These are phyloP conservation scores for Oemleria cerasiformis DNA, from an alignment of 306 rosid genomes.

Conservation along the genomic window DNA sequence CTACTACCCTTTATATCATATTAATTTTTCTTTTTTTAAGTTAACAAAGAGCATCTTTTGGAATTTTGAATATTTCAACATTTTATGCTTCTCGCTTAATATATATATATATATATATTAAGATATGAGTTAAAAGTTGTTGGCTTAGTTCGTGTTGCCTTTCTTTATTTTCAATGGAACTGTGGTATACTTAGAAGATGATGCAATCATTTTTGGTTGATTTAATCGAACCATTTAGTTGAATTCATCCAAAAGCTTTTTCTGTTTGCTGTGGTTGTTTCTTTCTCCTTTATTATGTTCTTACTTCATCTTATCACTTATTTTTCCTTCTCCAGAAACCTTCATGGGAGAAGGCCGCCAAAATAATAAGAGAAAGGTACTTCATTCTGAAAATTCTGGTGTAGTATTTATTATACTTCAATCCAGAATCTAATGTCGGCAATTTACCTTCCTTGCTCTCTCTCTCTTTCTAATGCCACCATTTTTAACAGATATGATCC, in stretches of 20 bases:
- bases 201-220: not conserved
- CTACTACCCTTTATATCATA: too few relatives aligned
- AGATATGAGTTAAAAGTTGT: not conserved
- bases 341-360: constrained; percentile 95
- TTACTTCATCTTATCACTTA: constrained; percentile 20
- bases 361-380: constrained; percentile 76
- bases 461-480: constrained; percentile 15
- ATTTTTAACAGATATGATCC: constrained; percentile 69
- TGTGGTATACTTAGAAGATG: not conserved
- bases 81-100: too few relatives aligned
- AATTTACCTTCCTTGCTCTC: not conserved
- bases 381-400: constrained; percentile 23
- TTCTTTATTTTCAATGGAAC: not conserved
- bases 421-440: constrained; percentile 15
- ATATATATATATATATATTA: too few relatives aligned
- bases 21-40: too few relatives aligned
- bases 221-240: constrained; percentile 1
- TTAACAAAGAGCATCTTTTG: too few relatives aligned
- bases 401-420: not conserved
- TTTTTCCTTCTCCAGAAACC: constrained; percentile 64
- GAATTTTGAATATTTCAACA: too few relatives aligned
- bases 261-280: constrained; percentile 4
- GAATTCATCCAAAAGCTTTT: constrained; percentile 9
- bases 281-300: not conserved
- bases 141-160: not conserved